Percentiles rank a stretch among this genome's conserved stretches.
These are phyloP conservation scores for Collariella sp. DNA, from an alignment of 495 filamentous ascomycete genomes.

Conservation along the genomic window DNA sequence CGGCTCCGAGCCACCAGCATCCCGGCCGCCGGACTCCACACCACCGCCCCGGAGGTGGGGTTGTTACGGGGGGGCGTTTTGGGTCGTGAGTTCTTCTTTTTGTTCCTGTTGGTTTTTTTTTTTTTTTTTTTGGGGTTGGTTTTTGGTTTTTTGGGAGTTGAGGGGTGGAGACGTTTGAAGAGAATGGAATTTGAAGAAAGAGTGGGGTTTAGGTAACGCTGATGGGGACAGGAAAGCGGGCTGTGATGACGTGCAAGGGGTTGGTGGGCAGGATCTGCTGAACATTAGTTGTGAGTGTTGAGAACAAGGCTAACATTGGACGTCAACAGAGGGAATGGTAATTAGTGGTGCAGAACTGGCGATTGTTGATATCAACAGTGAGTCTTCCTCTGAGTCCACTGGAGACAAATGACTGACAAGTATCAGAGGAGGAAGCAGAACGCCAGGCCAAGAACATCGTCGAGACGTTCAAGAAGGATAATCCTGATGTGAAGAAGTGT, in stretches of 20 bases:
- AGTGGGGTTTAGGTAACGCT: background rate
- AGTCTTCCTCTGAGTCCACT: constrained; percentile 23
- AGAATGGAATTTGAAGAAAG: no score
- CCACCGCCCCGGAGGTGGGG: constrained; percentile 42
- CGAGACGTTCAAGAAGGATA: constrained; percentile 63
- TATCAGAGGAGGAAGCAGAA: constrained; percentile 70
- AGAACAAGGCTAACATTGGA: background rate
- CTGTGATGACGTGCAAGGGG: background rate
- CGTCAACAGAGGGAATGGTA: constrained; percentile 57
- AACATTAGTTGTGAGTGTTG: no score
- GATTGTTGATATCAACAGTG: constrained; percentile 89
- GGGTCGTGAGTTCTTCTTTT: constrained; percentile 40
- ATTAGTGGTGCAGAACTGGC: constrained; percentile 81
- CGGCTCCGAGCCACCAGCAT: background rate
- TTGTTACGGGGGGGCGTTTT: constrained; percentile 88
- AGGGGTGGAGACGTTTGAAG: no score
- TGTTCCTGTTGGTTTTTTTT: background rate
- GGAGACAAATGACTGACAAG: background rate
- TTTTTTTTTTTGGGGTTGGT: no score
- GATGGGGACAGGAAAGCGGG: background rate
- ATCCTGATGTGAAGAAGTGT: constrained; percentile 64
- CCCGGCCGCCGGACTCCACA: background rate
- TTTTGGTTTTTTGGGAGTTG: no score
- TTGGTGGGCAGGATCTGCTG: no score
- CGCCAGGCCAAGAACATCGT: constrained; percentile 63